phyloP scores from a whole-genome alignment of 129 eudicot species.

The Kitagawia praeruptora region DNA sequence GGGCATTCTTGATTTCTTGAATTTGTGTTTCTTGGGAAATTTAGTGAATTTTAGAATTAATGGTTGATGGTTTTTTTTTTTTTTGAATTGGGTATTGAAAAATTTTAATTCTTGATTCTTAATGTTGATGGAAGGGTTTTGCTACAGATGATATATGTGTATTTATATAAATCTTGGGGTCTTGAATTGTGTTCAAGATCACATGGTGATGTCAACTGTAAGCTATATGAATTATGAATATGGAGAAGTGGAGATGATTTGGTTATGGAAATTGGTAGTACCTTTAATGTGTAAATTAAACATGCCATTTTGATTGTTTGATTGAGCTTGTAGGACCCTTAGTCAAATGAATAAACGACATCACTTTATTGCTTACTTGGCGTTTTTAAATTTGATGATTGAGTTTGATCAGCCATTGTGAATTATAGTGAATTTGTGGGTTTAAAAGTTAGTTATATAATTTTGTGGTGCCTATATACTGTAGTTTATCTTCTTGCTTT shows the following conservation, averaged over 20 bases:
- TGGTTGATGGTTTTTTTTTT: background rate
- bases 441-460: background rate
- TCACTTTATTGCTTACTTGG: slow-evolving; percentile 1
- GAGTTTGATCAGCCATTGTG: background rate
- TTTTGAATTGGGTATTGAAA: background rate
- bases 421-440: background rate
- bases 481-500: slow-evolving; percentile 13
- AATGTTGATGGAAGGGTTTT: background rate
- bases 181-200: background rate
- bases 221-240: background rate
- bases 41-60: background rate
- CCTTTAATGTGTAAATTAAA: background rate
- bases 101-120: background rate
- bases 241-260: background rate
- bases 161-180: background rate
- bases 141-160: background rate
- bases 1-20: background rate
- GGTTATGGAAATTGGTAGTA: slow-evolving; percentile 11
- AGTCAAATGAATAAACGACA: background rate
- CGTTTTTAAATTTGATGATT: background rate
- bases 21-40: background rate
- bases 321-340: slow-evolving; percentile 9
- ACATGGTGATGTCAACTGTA: background rate
- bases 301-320: background rate
- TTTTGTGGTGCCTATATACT: slow-evolving; percentile 9